phyloP scores from a whole-genome alignment of 75 land plant species.

The Cryptomeria japonica region DNA sequence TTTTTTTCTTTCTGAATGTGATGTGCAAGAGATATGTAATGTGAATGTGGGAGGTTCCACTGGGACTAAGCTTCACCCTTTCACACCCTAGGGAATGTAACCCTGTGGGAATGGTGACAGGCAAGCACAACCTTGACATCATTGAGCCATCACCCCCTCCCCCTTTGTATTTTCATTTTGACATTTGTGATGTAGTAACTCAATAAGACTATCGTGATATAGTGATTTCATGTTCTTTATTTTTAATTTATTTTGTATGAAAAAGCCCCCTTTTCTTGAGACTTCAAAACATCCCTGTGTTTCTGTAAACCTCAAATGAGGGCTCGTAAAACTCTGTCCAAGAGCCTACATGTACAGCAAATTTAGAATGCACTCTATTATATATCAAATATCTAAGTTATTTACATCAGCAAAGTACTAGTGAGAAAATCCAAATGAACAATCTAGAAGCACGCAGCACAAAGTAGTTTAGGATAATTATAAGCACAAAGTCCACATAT shows the following conservation, averaged over 20 bases:
- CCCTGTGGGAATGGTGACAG: no score
- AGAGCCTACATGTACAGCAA: not conserved
- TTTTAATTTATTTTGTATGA: not conserved
- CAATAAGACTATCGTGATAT: not conserved
- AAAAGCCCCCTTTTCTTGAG: not conserved
- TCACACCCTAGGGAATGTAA: no score
- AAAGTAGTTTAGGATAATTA: not conserved
- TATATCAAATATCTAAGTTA: not conserved
- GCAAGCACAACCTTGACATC: no score
- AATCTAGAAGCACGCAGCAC: not conserved
- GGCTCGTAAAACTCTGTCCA: not conserved
- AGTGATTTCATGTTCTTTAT: no score
- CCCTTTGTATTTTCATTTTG: not conserved
- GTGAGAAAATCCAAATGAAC: not conserved
- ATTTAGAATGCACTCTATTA: not conserved
- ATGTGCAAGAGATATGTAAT: no score
- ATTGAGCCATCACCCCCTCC: no score
- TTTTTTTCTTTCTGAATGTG: no score
- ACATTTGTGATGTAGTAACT: not conserved
- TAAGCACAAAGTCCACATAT: not conserved
- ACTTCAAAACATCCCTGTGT: not conserved
- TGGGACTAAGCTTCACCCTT: no score
- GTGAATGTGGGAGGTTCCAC: no score
- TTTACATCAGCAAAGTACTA: not conserved
- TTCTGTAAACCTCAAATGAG: not conserved